Conservation (phyloP, 495 filamentous ascomycete genomes). For the Hypoxylon fuscum region DNA sequence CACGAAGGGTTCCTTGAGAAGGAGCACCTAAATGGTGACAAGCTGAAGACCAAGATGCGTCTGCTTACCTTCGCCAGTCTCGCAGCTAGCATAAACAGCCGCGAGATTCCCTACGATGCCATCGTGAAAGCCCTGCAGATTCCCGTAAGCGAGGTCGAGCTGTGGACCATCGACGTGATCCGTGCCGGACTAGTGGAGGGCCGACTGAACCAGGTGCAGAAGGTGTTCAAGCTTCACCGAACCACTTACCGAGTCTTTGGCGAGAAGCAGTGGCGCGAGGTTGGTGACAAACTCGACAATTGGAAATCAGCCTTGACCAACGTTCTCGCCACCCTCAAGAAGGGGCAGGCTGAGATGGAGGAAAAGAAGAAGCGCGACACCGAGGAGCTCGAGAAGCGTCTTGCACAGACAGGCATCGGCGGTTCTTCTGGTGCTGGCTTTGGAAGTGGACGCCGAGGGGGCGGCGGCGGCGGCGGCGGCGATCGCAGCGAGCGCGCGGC, state of each 20-base stretch:
- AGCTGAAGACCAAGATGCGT: slow-evolving; percentile 87
- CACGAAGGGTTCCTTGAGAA: slow-evolving; percentile 83
- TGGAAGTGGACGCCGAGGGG: slow-evolving; percentile 43
- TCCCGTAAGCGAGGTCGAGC: slow-evolving; percentile 83
- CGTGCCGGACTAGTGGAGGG: slow-evolving; percentile 94
- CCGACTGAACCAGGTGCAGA: slow-evolving; percentile 87
- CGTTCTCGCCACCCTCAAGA: slow-evolving; percentile 78
- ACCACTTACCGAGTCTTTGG: slow-evolving; percentile 95
- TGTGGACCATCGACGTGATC: slow-evolving; percentile 98
- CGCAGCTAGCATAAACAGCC: slow-evolving; percentile 79
- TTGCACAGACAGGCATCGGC: slow-evolving; percentile 54
- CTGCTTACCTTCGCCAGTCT: slow-evolving; percentile 91
- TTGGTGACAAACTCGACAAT: slow-evolving; percentile 85
- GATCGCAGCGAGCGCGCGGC: slow-evolving; percentile 38
- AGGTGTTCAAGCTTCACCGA: slow-evolving; percentile 92
- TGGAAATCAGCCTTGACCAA: slow-evolving; percentile 82
- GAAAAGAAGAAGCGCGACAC: slow-evolving; percentile 66
- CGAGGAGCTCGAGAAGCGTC: slow-evolving; percentile 65
- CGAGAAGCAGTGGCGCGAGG: slow-evolving; percentile 97
- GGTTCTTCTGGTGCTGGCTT: slow-evolving; percentile 30
- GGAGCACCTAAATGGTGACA: slow-evolving; percentile 67
- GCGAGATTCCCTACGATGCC: slow-evolving; percentile 82
- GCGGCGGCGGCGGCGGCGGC: slow-evolving; percentile 34
- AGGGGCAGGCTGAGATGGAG: slow-evolving; percentile 74
- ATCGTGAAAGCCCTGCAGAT: slow-evolving; percentile 87